phyloP scores from a whole-genome alignment of 495 filamentous ascomycete genomes.

The Delitschia confertaspora region DNA sequence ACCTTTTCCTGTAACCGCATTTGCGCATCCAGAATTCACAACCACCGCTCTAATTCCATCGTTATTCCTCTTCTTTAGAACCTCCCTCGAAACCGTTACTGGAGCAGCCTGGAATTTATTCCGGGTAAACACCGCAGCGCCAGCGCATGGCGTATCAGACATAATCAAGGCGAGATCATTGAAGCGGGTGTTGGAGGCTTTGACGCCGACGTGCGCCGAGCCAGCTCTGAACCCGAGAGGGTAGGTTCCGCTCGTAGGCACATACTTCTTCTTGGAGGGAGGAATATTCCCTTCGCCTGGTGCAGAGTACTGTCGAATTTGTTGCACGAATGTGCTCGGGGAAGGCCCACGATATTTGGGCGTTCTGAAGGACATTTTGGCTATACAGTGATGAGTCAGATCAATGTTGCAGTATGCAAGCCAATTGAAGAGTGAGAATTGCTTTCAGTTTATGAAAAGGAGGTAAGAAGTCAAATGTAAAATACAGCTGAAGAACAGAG shows the following conservation, averaged over 20 bases:
- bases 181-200: slow-evolving; percentile 77
- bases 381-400: background rate
- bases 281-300: slow-evolving; percentile 34
- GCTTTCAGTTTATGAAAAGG: too few species aligned
- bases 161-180: slow-evolving; percentile 83
- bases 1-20: slow-evolving; percentile 90
- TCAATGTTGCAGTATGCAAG: too few species aligned
- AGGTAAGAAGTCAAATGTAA: too few species aligned
- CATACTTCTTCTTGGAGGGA: slow-evolving; percentile 60
- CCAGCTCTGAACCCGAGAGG: slow-evolving; percentile 84
- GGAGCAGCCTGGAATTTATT: slow-evolving; percentile 98
- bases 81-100: slow-evolving; percentile 69
- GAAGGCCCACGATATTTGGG: too few species aligned
- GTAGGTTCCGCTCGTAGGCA: slow-evolving; percentile 76
- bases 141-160: slow-evolving; percentile 82
- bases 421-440: too few species aligned
- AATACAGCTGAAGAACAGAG: too few species aligned
- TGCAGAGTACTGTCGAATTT: slow-evolving; percentile 34
- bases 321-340: slow-evolving; percentile 2
- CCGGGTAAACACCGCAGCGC: slow-evolving; percentile 90
- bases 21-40: slow-evolving; percentile 93
- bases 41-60: slow-evolving; percentile 70
- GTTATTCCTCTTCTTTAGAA: slow-evolving; percentile 56
- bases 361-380: slow-evolving; percentile 19
- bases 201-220: slow-evolving; percentile 86